Evolutionary conservation across 208 protist genomes (phyloP).

Genomic region (Endotrypanum monterogeii): DNA sequence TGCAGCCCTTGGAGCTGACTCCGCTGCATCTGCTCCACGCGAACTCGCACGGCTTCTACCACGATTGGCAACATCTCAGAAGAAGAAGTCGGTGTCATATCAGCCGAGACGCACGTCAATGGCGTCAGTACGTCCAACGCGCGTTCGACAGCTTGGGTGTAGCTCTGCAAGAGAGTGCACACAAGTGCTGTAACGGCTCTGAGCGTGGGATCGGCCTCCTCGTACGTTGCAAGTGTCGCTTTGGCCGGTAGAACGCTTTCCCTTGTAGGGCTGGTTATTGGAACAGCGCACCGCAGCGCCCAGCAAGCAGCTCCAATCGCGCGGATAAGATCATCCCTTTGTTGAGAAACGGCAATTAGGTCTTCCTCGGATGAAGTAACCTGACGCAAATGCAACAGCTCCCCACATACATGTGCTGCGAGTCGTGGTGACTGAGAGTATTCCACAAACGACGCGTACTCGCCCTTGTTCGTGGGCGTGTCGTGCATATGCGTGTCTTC

Average conservation of each 20-base stretch:
- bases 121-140: background rate
- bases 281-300: background rate
- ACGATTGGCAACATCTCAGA: background rate
- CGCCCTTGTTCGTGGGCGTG: background rate
- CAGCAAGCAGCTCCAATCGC: background rate
- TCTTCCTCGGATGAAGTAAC: background rate
- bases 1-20: background rate
- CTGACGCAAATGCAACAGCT: background rate
- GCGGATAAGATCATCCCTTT: constrained; percentile 5
- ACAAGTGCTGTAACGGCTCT: background rate
- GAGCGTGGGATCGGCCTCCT: background rate
- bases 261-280: background rate
- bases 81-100: background rate
- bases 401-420: background rate
- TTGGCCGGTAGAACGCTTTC: background rate
- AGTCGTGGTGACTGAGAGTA: constrained; percentile 6
- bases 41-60: background rate
- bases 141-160: background rate
- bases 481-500: background rate
- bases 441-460: background rate
- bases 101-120: background rate
- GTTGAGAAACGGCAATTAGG: background rate
- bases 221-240: background rate
- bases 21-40: constrained; percentile 7
- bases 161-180: background rate